Conservation (phyloP, 2,329 filamentous ascomycete genomes). For the Dactylonectria macrodidyma region DNA sequence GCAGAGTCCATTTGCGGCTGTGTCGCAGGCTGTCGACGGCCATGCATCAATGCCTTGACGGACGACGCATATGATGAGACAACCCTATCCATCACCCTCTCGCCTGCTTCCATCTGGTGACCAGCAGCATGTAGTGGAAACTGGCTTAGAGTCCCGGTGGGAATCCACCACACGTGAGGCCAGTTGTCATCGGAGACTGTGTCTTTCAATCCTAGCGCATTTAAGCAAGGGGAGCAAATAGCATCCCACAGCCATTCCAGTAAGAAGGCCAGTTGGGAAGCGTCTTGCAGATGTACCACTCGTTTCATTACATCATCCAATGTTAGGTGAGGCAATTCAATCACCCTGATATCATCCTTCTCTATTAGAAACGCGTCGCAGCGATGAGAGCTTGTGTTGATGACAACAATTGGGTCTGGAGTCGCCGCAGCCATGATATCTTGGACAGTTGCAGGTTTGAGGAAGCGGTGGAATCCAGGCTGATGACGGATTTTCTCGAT, state of each 20-base stretch:
- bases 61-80: conserved; percentile 10
- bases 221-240: not conserved
- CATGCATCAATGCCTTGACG: not conserved
- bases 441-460: not conserved
- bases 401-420: conserved; percentile 5
- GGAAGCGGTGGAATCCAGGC: conserved; percentile 4
- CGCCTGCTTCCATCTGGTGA: not conserved
- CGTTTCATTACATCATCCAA: not conserved
- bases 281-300: not conserved
- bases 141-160: not conserved
- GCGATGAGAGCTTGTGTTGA: conserved; percentile 4
- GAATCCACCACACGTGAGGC: conserved; percentile 19
- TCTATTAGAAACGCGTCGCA: conserved; percentile 10
- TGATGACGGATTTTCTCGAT: not conserved
- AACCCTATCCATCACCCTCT: conserved; percentile 7
- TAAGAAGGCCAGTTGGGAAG: not conserved
- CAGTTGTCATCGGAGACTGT: not conserved
- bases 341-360: not conserved
- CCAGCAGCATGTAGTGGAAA: conserved; percentile 14
- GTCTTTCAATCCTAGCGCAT: not conserved
- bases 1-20: not conserved
- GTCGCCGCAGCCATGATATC: not conserved
- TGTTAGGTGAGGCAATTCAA: not conserved
- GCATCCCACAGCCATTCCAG: conserved; percentile 15
- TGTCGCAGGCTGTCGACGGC: not conserved